Conservation (phyloP, 495 filamentous ascomycete genomes). For the Tricharina praecox region DNA sequence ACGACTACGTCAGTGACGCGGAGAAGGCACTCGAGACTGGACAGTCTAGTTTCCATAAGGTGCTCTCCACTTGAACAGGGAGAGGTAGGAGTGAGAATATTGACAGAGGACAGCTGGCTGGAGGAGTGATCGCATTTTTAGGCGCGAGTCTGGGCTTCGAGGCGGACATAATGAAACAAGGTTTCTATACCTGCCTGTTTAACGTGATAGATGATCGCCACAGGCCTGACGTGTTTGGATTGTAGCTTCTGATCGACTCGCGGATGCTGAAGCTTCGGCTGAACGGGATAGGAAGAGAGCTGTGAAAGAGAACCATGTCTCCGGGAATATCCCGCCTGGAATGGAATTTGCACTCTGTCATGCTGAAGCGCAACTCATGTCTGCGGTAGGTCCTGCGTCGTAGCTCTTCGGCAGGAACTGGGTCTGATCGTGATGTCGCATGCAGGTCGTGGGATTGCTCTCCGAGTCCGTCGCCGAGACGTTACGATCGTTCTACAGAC, state of each 20-base stretch:
- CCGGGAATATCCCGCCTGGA: slow-evolving; percentile 58
- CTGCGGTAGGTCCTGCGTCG: slow-evolving; percentile 34
- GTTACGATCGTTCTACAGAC: slow-evolving; percentile 78
- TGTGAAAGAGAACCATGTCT: slow-evolving; percentile 37
- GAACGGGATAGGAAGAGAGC: slow-evolving; percentile 62
- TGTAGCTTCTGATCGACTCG: slow-evolving; percentile 51
- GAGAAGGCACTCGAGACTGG: slow-evolving; percentile 55
- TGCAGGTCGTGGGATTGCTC: slow-evolving; percentile 57
- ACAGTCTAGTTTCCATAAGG: slow-evolving; percentile 77
- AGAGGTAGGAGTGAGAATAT: too few species aligned
- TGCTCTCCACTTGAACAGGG: slow-evolving; percentile 26
- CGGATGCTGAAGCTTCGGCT: slow-evolving; percentile 63
- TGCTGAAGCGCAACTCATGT: slow-evolving; percentile 74
- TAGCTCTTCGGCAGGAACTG: not conserved
- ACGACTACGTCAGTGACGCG: slow-evolving; percentile 81
- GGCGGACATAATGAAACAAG: slow-evolving; percentile 80
- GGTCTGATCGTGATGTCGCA: slow-evolving; percentile 1
- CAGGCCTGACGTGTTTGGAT: too few species aligned
- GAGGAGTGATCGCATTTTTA: slow-evolving; percentile 69
- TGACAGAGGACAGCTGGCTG: slow-evolving; percentile 55
- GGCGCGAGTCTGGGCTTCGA: slow-evolving; percentile 81
- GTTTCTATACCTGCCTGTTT: slow-evolving; percentile 25
- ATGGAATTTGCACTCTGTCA: slow-evolving; percentile 67
- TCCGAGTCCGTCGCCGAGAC: slow-evolving; percentile 88
- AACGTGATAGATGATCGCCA: too few species aligned